These are phyloP conservation scores for Physcomitrellopsis africana DNA, from an alignment of 225 moss, liverwort and hornwort genomes.

Conservation along the genomic window DNA sequence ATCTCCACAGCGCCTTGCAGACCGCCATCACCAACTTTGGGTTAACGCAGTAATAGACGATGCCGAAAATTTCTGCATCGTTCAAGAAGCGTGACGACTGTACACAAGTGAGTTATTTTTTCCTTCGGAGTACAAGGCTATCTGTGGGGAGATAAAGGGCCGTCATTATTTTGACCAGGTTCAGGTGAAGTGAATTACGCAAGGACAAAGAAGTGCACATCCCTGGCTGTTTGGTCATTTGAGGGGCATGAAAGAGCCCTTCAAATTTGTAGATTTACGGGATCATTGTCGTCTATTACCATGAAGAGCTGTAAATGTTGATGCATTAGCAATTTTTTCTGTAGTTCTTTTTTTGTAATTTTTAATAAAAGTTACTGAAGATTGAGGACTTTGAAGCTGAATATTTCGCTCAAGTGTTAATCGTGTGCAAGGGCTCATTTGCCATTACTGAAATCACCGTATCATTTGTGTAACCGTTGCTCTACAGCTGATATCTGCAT, in stretches of 20 bases:
- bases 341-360: too few species aligned
- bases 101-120: constrained; percentile 6
- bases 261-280: constrained; percentile 20
- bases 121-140: constrained; percentile 1
- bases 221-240: constrained; percentile 13
- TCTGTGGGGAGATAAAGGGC: neutral
- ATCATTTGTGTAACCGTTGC: too few species aligned
- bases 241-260: neutral
- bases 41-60: constrained; percentile 25
- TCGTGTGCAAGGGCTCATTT: too few species aligned
- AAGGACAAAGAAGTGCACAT: constrained; percentile 17
- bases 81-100: neutral
- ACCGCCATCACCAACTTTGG: constrained; percentile 56
- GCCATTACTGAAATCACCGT: too few species aligned
- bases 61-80: neutral
- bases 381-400: too few species aligned
- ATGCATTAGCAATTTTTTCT: too few species aligned
- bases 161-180: neutral
- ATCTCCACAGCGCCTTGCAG: constrained; percentile 84
- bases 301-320: too few species aligned
- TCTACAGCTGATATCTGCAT: too few species aligned
- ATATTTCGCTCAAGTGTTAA: too few species aligned
- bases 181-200: neutral
- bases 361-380: too few species aligned
- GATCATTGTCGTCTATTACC: neutral